Base-by-base conservation (phyloP, 1,284 basidiomycete species). In the Sporisorium iseilematis-ciliati region DNA sequence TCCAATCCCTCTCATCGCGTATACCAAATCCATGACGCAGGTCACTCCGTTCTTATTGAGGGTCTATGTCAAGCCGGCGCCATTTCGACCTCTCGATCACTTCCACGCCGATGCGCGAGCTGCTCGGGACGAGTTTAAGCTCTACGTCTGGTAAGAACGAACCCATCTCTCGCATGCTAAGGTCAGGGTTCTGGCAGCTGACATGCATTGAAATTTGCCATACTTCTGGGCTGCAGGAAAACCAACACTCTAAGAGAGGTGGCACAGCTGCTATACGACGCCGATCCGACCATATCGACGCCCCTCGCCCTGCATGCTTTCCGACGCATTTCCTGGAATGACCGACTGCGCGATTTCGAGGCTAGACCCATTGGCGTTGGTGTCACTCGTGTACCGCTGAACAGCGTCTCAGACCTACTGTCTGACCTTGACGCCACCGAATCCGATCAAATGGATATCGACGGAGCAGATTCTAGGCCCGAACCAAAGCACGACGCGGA, bases 241-340 rank as follows among this genome's bases (percentile, higher is more conserved):
- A 80, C 77, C 1, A 79, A 75, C n/a, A 80, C 80, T 4, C 67
- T 82, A 1, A 65, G 80, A 38, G 79, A 82, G 29, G 46, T 82
- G 0, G 67, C 80, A 5, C 75, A 82, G 25, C 56, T 82, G 56
- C 65, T 82, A 0, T 77, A 74, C 60, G 69, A 76, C 18, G 78
- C 72, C 23, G 68, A 79, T 23, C 58, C 78, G 0, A 18, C 56
- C 20, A 29, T 75, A 11, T 81, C 80, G 0, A 57, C 66, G 16
- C 75, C 80, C 1, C 52, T 74, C 6, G 66, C 79, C 0, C 46
- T 59, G 12, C 80, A 82, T 35, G 79, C 71, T 10, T 82, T 82
- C 56, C 60, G 80, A 8, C 60, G 64, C 25, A 51, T 82, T 16
- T 66, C 43, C 33, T 62, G 53, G 42, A 62, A 74, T 41, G 57